Conservation (phyloP, 495 filamentous ascomycete genomes). For the Penicillium longicatenatum region DNA sequence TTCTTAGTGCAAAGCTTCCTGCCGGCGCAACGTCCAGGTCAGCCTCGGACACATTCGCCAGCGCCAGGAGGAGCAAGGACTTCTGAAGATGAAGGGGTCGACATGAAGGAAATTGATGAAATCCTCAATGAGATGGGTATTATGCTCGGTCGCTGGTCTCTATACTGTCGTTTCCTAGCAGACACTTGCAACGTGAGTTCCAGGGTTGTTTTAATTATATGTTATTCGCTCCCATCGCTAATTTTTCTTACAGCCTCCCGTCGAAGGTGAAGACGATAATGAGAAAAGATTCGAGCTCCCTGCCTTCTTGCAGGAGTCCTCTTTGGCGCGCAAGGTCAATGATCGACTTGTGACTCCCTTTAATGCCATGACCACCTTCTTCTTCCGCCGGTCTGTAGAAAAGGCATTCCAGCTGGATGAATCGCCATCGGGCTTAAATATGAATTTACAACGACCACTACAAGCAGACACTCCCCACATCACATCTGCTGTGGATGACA, state of each 20-base stretch:
- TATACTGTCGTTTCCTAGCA: slow-evolving; percentile 87
- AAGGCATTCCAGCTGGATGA: slow-evolving; percentile 99
- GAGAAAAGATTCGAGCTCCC: slow-evolving; percentile 54
- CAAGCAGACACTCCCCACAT: slow-evolving; percentile 81
- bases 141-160: slow-evolving; percentile 91
- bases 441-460: slow-evolving; percentile 69
- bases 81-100: slow-evolving; percentile 83
- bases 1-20: slow-evolving; percentile 96
- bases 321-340: slow-evolving; percentile 72
- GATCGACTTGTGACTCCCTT: slow-evolving; percentile 75
- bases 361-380: slow-evolving; percentile 88
- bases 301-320: slow-evolving; percentile 70
- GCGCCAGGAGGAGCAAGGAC: slow-evolving; percentile 55
- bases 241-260: slow-evolving; percentile 20
- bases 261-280: slow-evolving; percentile 31
- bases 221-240: slow-evolving; percentile 19
- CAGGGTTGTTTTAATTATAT: slow-evolving; percentile 12
- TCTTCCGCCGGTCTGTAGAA: slow-evolving; percentile 92
- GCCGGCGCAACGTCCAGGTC: slow-evolving; percentile 61
- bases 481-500: slow-evolving; percentile 93
- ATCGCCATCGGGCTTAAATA: slow-evolving; percentile 73
- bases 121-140: slow-evolving; percentile 81
- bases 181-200: slow-evolving; percentile 79
- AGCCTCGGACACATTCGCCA: slow-evolving; percentile 63
- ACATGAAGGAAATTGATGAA: slow-evolving; percentile 92